Percentiles rank a stretch among this genome's conserved stretches.
These are phyloP conservation scores for Tolypocladium inflatum DNA, from an alignment of 2,329 filamentous ascomycete species.

Conservation along the genomic window DNA sequence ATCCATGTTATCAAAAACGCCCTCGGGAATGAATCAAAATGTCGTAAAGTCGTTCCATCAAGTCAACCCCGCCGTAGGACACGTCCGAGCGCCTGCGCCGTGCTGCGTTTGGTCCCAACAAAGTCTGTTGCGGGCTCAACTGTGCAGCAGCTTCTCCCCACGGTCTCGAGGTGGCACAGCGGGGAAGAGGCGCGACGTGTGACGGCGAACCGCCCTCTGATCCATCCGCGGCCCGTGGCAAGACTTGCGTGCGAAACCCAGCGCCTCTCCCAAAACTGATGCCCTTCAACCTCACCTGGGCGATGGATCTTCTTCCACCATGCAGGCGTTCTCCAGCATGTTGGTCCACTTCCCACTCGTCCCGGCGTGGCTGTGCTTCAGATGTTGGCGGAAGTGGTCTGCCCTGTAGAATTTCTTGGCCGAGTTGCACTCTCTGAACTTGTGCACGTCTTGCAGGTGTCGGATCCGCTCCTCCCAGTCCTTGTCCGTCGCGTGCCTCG, in stretches of 20 bases:
- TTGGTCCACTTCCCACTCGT: slow-evolving; percentile 99
- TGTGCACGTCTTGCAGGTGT: slow-evolving; percentile 85
- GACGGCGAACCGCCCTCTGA: neutral
- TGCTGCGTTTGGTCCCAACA: neutral
- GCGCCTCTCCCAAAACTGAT: neutral
- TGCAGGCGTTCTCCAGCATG: slow-evolving; percentile 92
- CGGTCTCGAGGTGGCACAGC: neutral
- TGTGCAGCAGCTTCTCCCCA: neutral
- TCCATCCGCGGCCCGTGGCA: neutral
- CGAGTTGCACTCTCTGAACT: slow-evolving; percentile 96
- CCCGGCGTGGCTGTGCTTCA: slow-evolving; percentile 95
- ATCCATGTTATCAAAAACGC: neutral
- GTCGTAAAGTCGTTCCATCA: slow-evolving; percentile 2
- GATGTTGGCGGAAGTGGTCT: slow-evolving; percentile 94
- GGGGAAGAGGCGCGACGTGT: neutral
- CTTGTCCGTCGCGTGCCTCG: slow-evolving; percentile 55
- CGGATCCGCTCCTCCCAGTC: slow-evolving; percentile 83
- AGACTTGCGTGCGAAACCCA: neutral
- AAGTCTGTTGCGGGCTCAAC: neutral
- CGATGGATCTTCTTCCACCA: slow-evolving; percentile 68
- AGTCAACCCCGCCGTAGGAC: neutral
- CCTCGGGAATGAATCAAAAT: neutral
- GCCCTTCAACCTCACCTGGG: slow-evolving; percentile 15
- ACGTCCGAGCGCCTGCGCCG: neutral
- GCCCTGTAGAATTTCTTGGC: slow-evolving; percentile 97